A percentile compares a stretch with the other conserved stretches of the same genome.
phyloP scores from a whole-genome alignment of 495 filamentous ascomycete species.

The Xylaria telfairii region DNA sequence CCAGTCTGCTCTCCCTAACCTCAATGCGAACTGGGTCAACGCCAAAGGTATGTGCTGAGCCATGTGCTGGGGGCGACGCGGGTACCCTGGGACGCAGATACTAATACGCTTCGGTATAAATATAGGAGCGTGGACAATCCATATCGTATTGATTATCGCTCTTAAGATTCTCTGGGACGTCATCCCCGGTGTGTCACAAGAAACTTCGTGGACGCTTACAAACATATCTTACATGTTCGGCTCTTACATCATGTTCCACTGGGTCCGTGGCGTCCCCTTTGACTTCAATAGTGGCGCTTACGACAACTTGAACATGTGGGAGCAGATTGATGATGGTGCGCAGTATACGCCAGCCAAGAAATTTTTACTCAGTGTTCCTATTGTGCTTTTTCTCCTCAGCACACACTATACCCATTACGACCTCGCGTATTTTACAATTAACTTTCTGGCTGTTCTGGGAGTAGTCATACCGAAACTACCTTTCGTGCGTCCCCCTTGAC shows the following conservation, averaged over 20 bases:
- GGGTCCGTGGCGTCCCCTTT: constrained; percentile 95
- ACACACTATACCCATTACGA: constrained; percentile 99
- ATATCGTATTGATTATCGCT: constrained; percentile 84
- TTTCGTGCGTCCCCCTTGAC: constrained; percentile 68
- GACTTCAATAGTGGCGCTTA: constrained; percentile 99
- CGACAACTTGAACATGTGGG: constrained; percentile 99
- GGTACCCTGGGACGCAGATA: not conserved
- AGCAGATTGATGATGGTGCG: constrained; percentile 98
- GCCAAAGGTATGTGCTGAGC: constrained; percentile 77
- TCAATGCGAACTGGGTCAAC: constrained; percentile 99
- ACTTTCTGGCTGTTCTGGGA: constrained; percentile 86
- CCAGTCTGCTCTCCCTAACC: constrained; percentile 89
- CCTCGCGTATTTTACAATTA: constrained; percentile 93
- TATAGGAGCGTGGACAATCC: constrained; percentile 94
- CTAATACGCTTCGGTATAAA: not conserved
- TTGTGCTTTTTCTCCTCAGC: constrained; percentile 91
- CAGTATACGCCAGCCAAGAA: constrained; percentile 99
- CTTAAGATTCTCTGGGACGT: constrained; percentile 97
- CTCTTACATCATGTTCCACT: constrained; percentile 99
- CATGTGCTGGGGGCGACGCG: not conserved
- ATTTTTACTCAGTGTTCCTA: constrained; percentile 91
- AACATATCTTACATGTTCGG: constrained; percentile 99
- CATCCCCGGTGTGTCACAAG: constrained; percentile 91
- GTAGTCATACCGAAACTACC: constrained; percentile 97
- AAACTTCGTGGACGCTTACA: constrained; percentile 97